These are phyloP conservation scores for Yarrowia keelungensis DNA, from an alignment of 805 yeast genomes.

Conservation along the genomic window DNA sequence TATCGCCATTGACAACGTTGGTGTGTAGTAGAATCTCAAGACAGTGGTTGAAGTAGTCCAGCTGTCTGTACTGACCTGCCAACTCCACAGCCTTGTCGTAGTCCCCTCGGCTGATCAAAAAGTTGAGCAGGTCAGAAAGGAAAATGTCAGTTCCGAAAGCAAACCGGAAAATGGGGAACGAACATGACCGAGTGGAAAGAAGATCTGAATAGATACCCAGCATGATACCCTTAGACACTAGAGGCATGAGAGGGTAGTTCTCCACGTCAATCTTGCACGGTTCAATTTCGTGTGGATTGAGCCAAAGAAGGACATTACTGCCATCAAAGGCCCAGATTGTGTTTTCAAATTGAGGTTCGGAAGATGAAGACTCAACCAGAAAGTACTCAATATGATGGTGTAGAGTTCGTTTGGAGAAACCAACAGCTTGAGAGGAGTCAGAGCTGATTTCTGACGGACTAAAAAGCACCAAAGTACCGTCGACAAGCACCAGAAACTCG, in stretches of 20 bases:
- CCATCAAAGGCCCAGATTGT: slow-evolving; percentile 55
- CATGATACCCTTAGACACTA: slow-evolving; percentile 57
- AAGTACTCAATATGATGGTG: slow-evolving; percentile 52
- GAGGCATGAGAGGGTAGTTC: slow-evolving; percentile 59
- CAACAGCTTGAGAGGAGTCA: slow-evolving; percentile 4
- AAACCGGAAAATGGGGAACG: slow-evolving; percentile 48
- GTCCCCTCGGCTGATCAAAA: slow-evolving; percentile 44
- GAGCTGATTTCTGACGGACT: slow-evolving; percentile 40
- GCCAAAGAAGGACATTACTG: slow-evolving; percentile 47
- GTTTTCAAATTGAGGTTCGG: slow-evolving; percentile 42
- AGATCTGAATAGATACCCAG: slow-evolving; percentile 59
- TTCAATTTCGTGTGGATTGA: slow-evolving; percentile 39
- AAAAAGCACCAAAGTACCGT: slow-evolving; percentile 51
- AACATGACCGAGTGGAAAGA: slow-evolving; percentile 48
- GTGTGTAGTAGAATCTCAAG: slow-evolving; percentile 53
- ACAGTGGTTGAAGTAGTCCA: slow-evolving; percentile 54
- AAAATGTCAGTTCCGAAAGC: slow-evolving; percentile 49
- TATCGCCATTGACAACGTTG: slow-evolving; percentile 17
- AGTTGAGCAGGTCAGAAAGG: slow-evolving; percentile 48
- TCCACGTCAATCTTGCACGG: slow-evolving; percentile 47
- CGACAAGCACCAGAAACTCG: slow-evolving; percentile 47
- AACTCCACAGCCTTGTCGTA: slow-evolving; percentile 43
- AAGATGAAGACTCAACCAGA: slow-evolving; percentile 44
- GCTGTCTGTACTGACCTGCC: slow-evolving; percentile 47
- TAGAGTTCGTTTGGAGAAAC: slow-evolving; percentile 45